Base-by-base conservation (phyloP, 148 eudicot species). In the Arbutus unedo region DNA sequence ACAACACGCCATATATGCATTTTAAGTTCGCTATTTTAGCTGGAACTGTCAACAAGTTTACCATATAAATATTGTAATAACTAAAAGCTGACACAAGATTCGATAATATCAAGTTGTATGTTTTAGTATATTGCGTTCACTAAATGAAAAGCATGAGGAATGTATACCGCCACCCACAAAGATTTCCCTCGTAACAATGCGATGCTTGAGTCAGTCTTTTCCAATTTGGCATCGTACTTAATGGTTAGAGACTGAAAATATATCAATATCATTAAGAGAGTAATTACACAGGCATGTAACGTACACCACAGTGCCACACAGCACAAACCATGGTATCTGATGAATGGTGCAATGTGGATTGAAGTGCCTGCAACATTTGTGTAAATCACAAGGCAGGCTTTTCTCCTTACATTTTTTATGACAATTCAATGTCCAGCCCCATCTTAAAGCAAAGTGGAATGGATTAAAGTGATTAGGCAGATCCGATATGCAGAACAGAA, bases 351-450 rank as follows among this genome's bases (percentile, higher is more conserved):
- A 21, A 23, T 1, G 41, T 64, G 14, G 2, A 64, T 23, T 64
- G 70, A 14, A 66, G 71, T 25, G 3, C 71, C 71, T 66, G 41
- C 15, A 25, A 66, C 43, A 9, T 66, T 66, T 16, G 41, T 9
- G 25, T 25, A 76, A 51, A 76, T 25, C 56, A 23, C 60, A 7
- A 76, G 25, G 60, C 45, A 23, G 43, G 3, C 5, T 66, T 23
- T 76, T 25, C 14, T 48, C n/a, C 16, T 21, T 50, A 16, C 11
- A 1, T 5, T 49, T 48, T 11, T 49, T 3, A 7, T 74, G 31
- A 21, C 78, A 75, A 3, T 75, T 75, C 78, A 75, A 51, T 75
- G 15, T n/a, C 53, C 10, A 73, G 41, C 38, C 48, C 49, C 56
- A 74, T 48, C 6, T 73, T 47, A 45, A 45, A 18, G 31, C 21